Conservation (phyloP, 495 filamentous ascomycete species). For the Talaromyces liani region DNA sequence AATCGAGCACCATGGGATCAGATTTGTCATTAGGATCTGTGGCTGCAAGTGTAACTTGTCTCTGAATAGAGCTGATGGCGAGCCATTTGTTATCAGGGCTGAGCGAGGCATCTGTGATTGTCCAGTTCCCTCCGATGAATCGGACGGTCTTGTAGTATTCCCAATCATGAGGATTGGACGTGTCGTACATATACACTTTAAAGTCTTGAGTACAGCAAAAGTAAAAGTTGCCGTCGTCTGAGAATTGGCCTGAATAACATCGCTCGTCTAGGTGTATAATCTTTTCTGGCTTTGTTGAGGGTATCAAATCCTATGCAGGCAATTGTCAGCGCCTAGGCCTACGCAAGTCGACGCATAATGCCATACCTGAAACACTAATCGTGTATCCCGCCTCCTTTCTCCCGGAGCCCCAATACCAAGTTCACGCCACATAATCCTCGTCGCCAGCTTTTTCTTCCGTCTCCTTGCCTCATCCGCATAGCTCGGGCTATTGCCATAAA, state of each 20-base stretch:
- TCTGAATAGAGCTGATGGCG: conserved; percentile 80
- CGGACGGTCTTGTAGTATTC: conserved; percentile 88
- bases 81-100: conserved; percentile 89
- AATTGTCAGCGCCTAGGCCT: conserved; percentile 7
- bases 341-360: background rate
- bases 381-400: conserved; percentile 46
- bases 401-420: conserved; percentile 53
- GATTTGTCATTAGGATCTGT: conserved; percentile 76
- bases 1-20: conserved; percentile 73
- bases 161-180: conserved; percentile 92
- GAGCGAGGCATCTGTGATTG: conserved; percentile 86
- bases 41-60: conserved; percentile 72
- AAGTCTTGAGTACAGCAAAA: conserved; percentile 94
- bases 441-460: conserved; percentile 54
- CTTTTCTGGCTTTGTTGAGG: conserved; percentile 70
- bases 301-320: conserved; percentile 47
- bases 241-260: conserved; percentile 95
- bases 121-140: conserved; percentile 82
- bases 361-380: conserved; percentile 58
- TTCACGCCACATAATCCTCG: conserved; percentile 70
- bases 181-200: conserved; percentile 93
- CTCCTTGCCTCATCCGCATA: conserved; percentile 41
- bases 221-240: conserved; percentile 95
- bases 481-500: conserved; percentile 59
- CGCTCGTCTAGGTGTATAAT: conserved; percentile 79